Evolutionary conservation across 805 yeast genomes (phyloP).

Genomic region (Schwanniomyces polymorphus): DNA sequence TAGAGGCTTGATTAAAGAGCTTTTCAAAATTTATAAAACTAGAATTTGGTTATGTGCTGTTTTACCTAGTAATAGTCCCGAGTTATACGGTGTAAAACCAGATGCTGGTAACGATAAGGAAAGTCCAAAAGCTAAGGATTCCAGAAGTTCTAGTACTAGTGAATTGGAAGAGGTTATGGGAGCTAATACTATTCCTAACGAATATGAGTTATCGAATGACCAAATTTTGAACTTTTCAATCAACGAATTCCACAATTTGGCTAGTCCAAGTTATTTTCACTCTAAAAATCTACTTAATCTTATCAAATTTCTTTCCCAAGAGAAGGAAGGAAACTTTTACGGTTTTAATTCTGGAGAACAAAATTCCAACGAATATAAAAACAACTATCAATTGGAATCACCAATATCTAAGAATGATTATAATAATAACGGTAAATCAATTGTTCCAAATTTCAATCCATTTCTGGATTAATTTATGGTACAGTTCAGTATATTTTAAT

Average conservation of each 20-base stretch:
- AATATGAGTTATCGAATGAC: conserved; percentile 39
- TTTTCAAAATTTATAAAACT: conserved; percentile 46
- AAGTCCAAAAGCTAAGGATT: background rate
- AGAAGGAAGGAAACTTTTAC: conserved; percentile 41
- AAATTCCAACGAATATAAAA: background rate
- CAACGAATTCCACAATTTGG: conserved; percentile 41
- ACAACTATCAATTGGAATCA: background rate
- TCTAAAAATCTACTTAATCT: conserved; percentile 49
- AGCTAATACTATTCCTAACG: conserved; percentile 26
- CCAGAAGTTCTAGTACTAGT: background rate
- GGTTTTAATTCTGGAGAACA: conserved; percentile 28
- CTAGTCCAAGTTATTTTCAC: conserved; percentile 51
- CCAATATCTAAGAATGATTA: background rate
- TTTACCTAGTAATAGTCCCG: conserved; percentile 39
- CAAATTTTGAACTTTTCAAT: conserved; percentile 43
- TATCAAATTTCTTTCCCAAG: conserved; percentile 43
- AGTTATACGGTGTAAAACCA: conserved; percentile 19
- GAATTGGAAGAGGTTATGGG: background rate
- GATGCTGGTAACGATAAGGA: conserved; percentile 6
- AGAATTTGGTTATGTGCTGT: conserved; percentile 51
- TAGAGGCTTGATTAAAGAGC: conserved; percentile 43
- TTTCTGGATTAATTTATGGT: conserved; percentile 16
- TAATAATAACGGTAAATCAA: conserved; percentile 1
- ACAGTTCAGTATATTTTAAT: no score
- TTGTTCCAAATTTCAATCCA: conserved; percentile 25